Percentiles rank a stretch among this genome's conserved stretches.
These are phyloP conservation scores for Magnusiomyces ingens DNA, from an alignment of 1,139 yeast species.

Conservation along the genomic window DNA sequence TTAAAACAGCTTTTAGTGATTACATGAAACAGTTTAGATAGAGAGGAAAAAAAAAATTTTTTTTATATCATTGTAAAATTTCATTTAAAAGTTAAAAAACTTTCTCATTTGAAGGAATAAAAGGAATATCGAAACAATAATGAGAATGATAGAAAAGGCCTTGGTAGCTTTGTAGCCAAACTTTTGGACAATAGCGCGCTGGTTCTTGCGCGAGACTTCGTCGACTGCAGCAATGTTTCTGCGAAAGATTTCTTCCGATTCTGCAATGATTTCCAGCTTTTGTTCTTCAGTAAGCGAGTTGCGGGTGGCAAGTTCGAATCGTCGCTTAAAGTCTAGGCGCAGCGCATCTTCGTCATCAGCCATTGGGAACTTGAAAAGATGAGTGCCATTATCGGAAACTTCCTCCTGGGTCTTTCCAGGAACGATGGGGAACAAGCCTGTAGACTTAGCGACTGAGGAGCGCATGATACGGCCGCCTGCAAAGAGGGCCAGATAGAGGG, in stretches of 20 bases:
- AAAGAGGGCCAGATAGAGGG: slow-evolving; percentile 75
- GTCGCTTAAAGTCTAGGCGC: slow-evolving; percentile 61
- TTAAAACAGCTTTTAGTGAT: background rate
- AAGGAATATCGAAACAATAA: slow-evolving; percentile 22
- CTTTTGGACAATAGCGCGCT: slow-evolving; percentile 48
- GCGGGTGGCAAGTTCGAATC: slow-evolving; percentile 71
- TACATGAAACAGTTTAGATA: background rate
- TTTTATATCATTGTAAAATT: background rate
- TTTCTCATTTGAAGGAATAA: slow-evolving; percentile 13
- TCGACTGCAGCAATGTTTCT: slow-evolving; percentile 54
- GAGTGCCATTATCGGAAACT: slow-evolving; percentile 55
- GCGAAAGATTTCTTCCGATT: slow-evolving; percentile 57
- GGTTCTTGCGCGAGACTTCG: slow-evolving; percentile 58
- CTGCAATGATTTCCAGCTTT: slow-evolving; percentile 63
- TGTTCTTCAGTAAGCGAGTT: slow-evolving; percentile 59
- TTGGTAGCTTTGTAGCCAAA: slow-evolving; percentile 51
- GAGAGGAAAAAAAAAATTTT: background rate
- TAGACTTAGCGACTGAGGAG: slow-evolving; percentile 56
- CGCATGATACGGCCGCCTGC: slow-evolving; percentile 80
- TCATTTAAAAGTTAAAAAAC: background rate
- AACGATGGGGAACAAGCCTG: slow-evolving; percentile 70
- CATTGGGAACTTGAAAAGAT: slow-evolving; percentile 52
- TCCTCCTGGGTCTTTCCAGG: slow-evolving; percentile 58
- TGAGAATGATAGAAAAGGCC: slow-evolving; percentile 40
- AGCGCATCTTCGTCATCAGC: slow-evolving; percentile 62